Evolutionary conservation across 2,329 filamentous ascomycete species (phyloP).

Genomic region (Sclerotinia glacialis): DNA sequence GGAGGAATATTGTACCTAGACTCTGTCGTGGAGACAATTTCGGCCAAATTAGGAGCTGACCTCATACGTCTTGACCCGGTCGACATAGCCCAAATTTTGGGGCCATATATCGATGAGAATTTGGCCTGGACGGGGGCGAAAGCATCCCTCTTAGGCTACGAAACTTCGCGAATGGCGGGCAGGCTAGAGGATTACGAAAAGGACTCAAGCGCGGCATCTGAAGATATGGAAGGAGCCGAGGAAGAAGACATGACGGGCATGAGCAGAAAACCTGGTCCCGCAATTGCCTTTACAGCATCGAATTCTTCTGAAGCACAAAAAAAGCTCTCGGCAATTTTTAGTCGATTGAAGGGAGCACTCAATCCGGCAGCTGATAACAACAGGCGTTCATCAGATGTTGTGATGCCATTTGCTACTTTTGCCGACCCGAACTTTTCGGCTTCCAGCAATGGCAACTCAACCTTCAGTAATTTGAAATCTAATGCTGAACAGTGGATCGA

Average conservation of each 20-base stretch:
- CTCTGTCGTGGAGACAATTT: conserved; percentile 60
- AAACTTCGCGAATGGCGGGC: conserved; percentile 54
- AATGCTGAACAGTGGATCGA: conserved; percentile 55
- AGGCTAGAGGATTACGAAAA: conserved; percentile 50
- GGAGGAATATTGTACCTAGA: conserved; percentile 55
- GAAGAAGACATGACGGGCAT: conserved; percentile 29
- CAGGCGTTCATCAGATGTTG: conserved; percentile 13
- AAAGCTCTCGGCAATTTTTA: conserved; percentile 16
- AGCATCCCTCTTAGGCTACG: conserved; percentile 56
- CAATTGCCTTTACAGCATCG: conserved; percentile 14
- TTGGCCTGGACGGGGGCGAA: conserved; percentile 46
- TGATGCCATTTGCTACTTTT: conserved; percentile 16
- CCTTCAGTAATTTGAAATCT: conserved; percentile 20
- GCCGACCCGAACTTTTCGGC: conserved; percentile 17
- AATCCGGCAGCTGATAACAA: not conserved
- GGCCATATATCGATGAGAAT: conserved; percentile 66
- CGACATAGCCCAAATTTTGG: conserved; percentile 67
- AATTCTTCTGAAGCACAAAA: conserved; percentile 13
- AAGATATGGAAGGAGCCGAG: conserved; percentile 46
- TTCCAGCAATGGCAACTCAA: conserved; percentile 17
- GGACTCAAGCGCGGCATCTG: conserved; percentile 44
- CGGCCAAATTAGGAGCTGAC: conserved; percentile 60
- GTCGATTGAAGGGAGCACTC: conserved; percentile 3
- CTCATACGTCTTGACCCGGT: conserved; percentile 66
- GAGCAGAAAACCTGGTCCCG: not conserved